Evolutionary conservation across 331 rosid species (phyloP).

Genomic region (Pyrus hybrid): DNA sequence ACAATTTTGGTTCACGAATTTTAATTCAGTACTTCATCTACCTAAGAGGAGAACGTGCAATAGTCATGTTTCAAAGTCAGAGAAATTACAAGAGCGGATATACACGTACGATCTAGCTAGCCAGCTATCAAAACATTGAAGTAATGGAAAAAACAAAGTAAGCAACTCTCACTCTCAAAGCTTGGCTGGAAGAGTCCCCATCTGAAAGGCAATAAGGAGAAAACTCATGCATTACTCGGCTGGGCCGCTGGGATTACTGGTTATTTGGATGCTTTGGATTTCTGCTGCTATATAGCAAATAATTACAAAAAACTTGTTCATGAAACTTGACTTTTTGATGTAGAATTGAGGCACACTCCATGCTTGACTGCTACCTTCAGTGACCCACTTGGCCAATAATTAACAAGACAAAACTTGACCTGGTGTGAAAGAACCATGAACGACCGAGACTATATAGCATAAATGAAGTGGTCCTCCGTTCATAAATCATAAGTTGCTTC

Average conservation of each 20-base stretch:
- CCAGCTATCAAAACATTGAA: no score
- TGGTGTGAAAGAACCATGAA: slow-evolving; percentile 21
- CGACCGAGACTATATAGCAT: slow-evolving; percentile 1
- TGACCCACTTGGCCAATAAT: slow-evolving; percentile 28
- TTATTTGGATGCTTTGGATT: no score
- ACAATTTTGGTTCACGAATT: no score
- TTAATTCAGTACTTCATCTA: no score
- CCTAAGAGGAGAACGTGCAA: no score
- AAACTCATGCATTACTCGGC: slow-evolving; percentile 5
- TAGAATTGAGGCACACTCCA: slow-evolving; percentile 21
- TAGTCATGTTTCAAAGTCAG: no score
- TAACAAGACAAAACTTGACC: slow-evolving; percentile 34
- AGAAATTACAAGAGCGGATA: no score
- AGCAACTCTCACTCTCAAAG: slow-evolving; percentile 28
- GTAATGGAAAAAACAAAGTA: not conserved
- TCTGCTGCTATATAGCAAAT: no score
- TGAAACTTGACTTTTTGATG: slow-evolving; percentile 25
- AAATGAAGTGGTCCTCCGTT: slow-evolving; percentile 23
- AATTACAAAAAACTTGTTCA: slow-evolving; percentile 16
- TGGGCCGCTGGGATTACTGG: not conserved
- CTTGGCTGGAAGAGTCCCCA: slow-evolving; percentile 43
- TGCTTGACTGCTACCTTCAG: slow-evolving; percentile 15
- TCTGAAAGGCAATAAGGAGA: not conserved
- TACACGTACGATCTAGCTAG: no score
- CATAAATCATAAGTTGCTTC: slow-evolving; percentile 7